Conservation (phyloP, 148 eudicot genomes). For the Vaccinium darrowii region DNA sequence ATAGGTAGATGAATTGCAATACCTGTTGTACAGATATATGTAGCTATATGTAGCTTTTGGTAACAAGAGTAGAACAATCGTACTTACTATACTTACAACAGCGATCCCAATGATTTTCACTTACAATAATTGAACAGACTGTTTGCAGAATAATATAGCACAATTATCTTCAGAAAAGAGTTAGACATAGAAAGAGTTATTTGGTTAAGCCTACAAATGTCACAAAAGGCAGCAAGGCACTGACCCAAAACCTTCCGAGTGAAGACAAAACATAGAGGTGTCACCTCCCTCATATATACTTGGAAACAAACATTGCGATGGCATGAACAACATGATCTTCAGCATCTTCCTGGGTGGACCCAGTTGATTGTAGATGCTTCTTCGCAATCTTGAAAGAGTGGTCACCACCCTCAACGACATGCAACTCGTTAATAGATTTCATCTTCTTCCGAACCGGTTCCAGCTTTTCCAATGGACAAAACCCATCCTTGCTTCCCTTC, state of each 20-base stretch:
- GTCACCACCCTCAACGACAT: conserved; percentile 83
- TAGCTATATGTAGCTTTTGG: no score
- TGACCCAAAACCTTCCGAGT: not conserved
- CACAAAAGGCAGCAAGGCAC: not conserved
- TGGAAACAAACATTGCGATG: conserved; percentile 48
- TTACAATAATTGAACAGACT: not conserved
- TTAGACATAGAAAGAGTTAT: not conserved
- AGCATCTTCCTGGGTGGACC: conserved; percentile 57
- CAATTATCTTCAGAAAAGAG: not conserved
- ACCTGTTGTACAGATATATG: no score
- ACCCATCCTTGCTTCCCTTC: conserved; percentile 79
- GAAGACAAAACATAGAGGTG: conserved; percentile 15
- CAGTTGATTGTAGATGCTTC: conserved; percentile 53
- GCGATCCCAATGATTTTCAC: not conserved
- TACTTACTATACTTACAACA: not conserved
- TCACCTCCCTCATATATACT: conserved; percentile 15
- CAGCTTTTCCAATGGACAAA: conserved; percentile 69
- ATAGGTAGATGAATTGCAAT: no score
- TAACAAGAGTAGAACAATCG: no score
- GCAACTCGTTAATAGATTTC: conserved; percentile 39
- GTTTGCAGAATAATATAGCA: not conserved
- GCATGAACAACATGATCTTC: conserved; percentile 63
- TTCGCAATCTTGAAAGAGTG: conserved; percentile 79
- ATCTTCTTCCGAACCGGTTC: conserved; percentile 59
- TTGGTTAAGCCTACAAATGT: not conserved